Evolutionary conservation across 2,329 filamentous ascomycete species (phyloP), one percentile per base, ranked within the genome.

Genomic region (Aplosporella prunicola): DNA sequence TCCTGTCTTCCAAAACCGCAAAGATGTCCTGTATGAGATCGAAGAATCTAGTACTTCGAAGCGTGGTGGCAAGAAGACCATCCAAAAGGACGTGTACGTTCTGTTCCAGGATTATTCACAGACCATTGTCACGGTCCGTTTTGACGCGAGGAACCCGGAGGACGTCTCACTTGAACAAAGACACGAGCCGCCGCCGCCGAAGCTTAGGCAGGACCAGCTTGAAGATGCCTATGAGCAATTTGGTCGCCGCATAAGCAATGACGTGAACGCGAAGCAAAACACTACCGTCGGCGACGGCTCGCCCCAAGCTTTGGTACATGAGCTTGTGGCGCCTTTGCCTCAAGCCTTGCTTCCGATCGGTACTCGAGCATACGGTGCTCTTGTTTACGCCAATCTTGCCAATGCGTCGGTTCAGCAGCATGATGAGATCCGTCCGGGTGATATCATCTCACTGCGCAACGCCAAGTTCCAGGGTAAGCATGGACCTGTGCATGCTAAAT

Each of bases 51-150:
- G 72, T 5, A 74, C 80, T 10, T 71, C 74, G 9, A 78, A 79
- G 45, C 74, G 79, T 10, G 80, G 80, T 18, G 78, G 82, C 17
- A 80, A 79, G 55, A 77, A 77, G 1, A 72, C 71, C 1, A 67
- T 93, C 14, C 83, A 80, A 5, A 88, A 88, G 47, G 78, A 88
- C 42, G 71, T 95, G 27, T 91, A 82, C 49, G 68, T 96, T n/a
- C 65, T 98, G 7, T 98, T 85, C 65, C 80, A 87, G 51, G 91
- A 98, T 62, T 98, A 98, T 60, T 95, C 88, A 13, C 91, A 96
- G 57, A 96, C 89, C 0, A 71, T 93, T 45, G 74, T 98, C 51
- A 86, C 80, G 0, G 82, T 80, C 13, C 78, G 72, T 34, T 96
- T 82, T 57, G 83, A 94, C 56, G 68, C 79, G 1, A 74, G 78